Conservation (phyloP, 306 rosid species). For the Albizia julibrissin region DNA sequence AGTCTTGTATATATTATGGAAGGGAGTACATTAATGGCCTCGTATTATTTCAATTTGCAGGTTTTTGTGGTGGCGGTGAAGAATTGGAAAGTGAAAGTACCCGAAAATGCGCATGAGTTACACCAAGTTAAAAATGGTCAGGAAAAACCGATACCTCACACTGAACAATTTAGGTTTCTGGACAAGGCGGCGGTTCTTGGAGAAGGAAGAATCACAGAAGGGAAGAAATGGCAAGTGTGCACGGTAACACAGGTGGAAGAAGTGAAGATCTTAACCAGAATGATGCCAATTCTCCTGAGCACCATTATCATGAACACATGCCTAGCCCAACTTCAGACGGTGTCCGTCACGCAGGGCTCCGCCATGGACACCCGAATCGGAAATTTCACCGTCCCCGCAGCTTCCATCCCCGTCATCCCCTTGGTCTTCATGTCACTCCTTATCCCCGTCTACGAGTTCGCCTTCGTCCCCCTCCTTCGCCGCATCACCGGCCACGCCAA, state of each 20-base stretch:
- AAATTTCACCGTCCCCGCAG: conserved; percentile 36
- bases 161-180: conserved; percentile 40
- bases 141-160: conserved; percentile 31
- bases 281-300: conserved; percentile 63
- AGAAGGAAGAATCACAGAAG: conserved; percentile 8
- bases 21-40: too few relatives aligned
- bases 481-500: conserved; percentile 50
- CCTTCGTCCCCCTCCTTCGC: conserved; percentile 45
- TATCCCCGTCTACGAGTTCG: conserved; percentile 51
- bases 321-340: conserved; percentile 58
- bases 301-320: conserved; percentile 63
- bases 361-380: conserved; percentile 46
- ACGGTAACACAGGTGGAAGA: conserved; percentile 56
- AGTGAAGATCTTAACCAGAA: conserved; percentile 62
- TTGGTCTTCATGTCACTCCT: conserved; percentile 58
- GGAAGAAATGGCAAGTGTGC: conserved; percentile 50
- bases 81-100: conserved; percentile 41
- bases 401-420: conserved; percentile 63
- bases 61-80: conserved; percentile 34
- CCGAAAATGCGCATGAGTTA: conserved; percentile 31
- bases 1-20: too few relatives aligned
- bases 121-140: conserved; percentile 22
- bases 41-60: not conserved
- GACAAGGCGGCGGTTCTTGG: conserved; percentile 59
- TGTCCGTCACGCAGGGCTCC: conserved; percentile 55